Evolutionary conservation across 345 rosid genomes (phyloP), one percentile per base, ranked within the genome.

Genomic region (Adansonia digitata): DNA sequence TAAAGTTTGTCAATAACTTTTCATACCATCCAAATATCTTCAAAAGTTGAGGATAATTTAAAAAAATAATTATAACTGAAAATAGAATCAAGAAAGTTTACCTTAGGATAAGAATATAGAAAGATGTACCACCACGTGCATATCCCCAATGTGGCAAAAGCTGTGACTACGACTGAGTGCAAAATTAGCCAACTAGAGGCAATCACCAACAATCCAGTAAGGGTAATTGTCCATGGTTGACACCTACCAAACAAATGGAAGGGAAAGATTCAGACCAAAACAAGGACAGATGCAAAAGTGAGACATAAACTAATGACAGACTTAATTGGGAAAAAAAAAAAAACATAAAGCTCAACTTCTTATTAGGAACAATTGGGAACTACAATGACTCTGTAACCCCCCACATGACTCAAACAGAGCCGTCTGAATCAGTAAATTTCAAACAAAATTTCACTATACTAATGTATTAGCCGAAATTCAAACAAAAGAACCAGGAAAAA

Each of bases 151-250:
- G 78, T 35, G 11, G 83, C 75, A 45, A 85, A 69, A 6, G 88
- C 71, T 55, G 98, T 85, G 74, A 86, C 83, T 64, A 85, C 60
- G 35, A 84, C 75, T 0, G 98, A 92, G 56, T 79, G 94, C 52
- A 94, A 79, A 64, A 87, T 67, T 45, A 75, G 52, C 98, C 97
- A 94, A 88, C 97, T 92, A 76, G 80, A 81, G 51, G 88, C 89
- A 34, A 87, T 81, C 27, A 62, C 86, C 57, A 77, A 81, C 34
- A 77, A 55, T 74, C 98, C 97, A 7, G 97, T 88, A 56, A 94
- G 65, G 55, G 81, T 71, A 85, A 94, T 90, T 12, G 97, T 91
- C 98, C 98, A 94, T 46, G 98, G 98, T 55, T 92, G 98, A 82
- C 98, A 94, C 97, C 98, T 94, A 77, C 34, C 42, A 66, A 68